Evolutionary conservation across 2,329 filamentous ascomycete species (phyloP).

Genomic region (Nigrospora oryzae): DNA sequence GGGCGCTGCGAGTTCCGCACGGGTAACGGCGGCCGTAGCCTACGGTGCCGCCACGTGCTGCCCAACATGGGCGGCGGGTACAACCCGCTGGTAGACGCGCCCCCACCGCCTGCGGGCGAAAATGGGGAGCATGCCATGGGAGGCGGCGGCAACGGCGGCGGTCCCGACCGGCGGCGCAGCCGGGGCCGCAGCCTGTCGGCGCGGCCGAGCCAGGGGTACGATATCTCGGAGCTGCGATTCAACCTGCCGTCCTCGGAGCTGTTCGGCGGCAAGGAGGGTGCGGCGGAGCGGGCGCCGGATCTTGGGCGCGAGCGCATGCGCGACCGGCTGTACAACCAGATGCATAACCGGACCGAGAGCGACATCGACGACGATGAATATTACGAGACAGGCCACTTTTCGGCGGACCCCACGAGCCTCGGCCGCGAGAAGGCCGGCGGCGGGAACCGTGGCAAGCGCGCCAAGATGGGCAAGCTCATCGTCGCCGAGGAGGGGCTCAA

Average conservation of each 20-base stretch:
- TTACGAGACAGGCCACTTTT: constrained; percentile 45
- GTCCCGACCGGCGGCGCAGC: constrained; percentile 26
- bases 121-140: constrained; percentile 11
- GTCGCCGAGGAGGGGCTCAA: constrained; percentile 83
- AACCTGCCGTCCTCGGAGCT: constrained; percentile 62
- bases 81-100: constrained; percentile 34
- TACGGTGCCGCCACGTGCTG: constrained; percentile 69
- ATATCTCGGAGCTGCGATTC: constrained; percentile 80
- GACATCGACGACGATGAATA: constrained; percentile 31
- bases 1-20: constrained; percentile 81
- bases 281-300: constrained; percentile 14
- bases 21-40: constrained; percentile 62
- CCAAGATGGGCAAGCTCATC: constrained; percentile 90
- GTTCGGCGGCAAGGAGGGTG: constrained; percentile 26
- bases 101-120: constrained; percentile 2
- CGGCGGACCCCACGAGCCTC: constrained; percentile 35
- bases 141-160: constrained; percentile 17
- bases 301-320: constrained; percentile 5
- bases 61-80: constrained; percentile 30
- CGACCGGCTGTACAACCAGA: constrained; percentile 20
- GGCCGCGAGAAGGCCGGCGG: constrained; percentile 81
- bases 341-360: constrained; percentile 19
- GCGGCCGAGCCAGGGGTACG: constrained; percentile 12
- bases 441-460: constrained; percentile 74
- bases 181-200: neutral